Evolutionary conservation across 495 filamentous ascomycete genomes (phyloP), one percentile per base, ranked within the genome.

Genomic region (Penicillium crystallinum): DNA sequence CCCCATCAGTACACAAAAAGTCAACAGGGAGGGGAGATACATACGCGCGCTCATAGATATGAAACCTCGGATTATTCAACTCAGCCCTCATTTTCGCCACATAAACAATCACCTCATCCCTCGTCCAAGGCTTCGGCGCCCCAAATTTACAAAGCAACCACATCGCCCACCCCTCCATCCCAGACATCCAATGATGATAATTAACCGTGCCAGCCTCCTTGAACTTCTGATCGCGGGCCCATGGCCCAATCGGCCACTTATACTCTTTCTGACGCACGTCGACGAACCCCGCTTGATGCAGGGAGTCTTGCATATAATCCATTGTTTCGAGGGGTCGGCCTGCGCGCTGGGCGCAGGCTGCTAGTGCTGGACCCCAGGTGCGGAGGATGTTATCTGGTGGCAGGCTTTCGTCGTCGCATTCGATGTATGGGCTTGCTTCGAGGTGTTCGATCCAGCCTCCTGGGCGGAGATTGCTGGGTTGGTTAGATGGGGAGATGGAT

Each of bases 381-480:
- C 41, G 49, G 4, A 78, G 48, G 17, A 55, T 30, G 45, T 65
- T 71, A 39, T 61, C 60, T 14, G 52, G 54, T 15, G 55, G 56
- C 7, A 73, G 52, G 35, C 64, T 70, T 30, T 62, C 57, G 65
- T 81, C 79, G 55, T 79, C 75, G 54, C 67, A 71, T 9, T 53
- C 43, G 18, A 74, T 62, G 49, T 53, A 53, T 35, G 67, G 65
- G 30, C 61, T 56, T 22, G 77, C 59, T 49, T 83, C 79, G 50
- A 78, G 71, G 49, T 79, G 61, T 51, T 84, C 81, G 34, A 81
- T 60, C 64, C 75, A 82, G 31, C 74, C 80, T 43, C 79, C 78
- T 4, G 80, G 80, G 37, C 62, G 62, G 15, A 67, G 54, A 49
- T 62, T 59, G 34, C 50, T 64, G 21, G 18, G 12, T 10, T 23